phyloP scores from a whole-genome alignment of 2,329 filamentous ascomycete genomes.

The Lachnellula arida region DNA sequence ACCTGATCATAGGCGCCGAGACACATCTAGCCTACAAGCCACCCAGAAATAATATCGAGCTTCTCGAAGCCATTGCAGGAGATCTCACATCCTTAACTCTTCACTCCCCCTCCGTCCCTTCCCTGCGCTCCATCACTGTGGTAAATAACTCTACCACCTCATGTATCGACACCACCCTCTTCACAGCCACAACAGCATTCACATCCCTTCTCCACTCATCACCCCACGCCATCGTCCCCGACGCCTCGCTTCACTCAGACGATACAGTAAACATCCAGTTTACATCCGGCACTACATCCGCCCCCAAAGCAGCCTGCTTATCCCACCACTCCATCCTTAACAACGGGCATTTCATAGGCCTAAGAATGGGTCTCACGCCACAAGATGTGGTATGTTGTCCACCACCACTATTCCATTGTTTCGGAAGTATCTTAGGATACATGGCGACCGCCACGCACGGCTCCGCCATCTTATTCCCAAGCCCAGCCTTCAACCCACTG shows the following conservation, averaged over 20 bases:
- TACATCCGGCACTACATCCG: conserved; percentile 88
- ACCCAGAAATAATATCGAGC: conserved; percentile 53
- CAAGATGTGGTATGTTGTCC: conserved; percentile 77
- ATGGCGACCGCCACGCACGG: conserved; percentile 90
- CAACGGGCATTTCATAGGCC: conserved; percentile 80
- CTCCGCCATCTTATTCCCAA: conserved; percentile 76
- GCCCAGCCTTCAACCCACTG: conserved; percentile 77
- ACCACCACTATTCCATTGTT: conserved; percentile 85
- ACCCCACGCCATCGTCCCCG: conserved; percentile 36
- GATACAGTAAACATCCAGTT: conserved; percentile 96
- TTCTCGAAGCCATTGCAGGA: conserved; percentile 49
- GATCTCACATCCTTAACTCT: conserved; percentile 35
- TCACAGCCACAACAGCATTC: conserved; percentile 38
- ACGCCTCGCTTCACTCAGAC: conserved; percentile 46
- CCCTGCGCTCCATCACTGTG: conserved; percentile 65
- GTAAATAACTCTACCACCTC: conserved; percentile 65
- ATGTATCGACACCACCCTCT: conserved; percentile 36
- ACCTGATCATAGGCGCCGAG: conserved; percentile 81
- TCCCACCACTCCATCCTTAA: conserved; percentile 85
- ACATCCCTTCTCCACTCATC: conserved; percentile 18
- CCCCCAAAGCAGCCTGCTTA: conserved; percentile 88
- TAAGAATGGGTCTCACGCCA: conserved; percentile 74
- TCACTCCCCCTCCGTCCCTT: conserved; percentile 56
- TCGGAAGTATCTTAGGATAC: conserved; percentile 87
- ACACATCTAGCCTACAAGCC: conserved; percentile 73